Evolutionary conservation across 1,284 basidiomycete species (phyloP).

Genomic region (Irpex sp.): DNA sequence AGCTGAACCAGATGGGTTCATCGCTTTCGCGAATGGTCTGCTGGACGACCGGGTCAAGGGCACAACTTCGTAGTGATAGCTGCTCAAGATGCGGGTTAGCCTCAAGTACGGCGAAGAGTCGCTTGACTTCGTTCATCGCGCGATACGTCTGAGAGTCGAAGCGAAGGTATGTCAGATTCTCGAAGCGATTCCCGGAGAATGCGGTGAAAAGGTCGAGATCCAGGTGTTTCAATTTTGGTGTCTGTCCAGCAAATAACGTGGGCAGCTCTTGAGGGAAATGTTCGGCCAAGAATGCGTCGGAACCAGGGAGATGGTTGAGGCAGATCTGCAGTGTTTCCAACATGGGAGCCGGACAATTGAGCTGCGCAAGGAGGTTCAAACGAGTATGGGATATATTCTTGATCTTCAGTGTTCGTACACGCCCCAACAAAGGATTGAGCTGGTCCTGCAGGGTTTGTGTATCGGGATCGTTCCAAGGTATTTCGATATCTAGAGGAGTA

Average conservation of each 20-base stretch:
- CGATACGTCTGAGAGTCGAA: background rate
- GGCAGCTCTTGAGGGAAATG: background rate
- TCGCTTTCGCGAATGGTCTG: background rate
- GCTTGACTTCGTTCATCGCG: background rate
- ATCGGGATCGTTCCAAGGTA: background rate
- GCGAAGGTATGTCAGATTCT: background rate
- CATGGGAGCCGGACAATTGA: background rate
- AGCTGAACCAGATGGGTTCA: background rate
- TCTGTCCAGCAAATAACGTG: background rate
- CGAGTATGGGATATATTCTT: background rate
- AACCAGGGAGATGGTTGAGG: too few relatives aligned
- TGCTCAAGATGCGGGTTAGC: constrained; percentile 2
- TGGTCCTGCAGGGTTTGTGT: background rate
- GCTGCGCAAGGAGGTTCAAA: background rate
- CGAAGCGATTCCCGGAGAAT: background rate
- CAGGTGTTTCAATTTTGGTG: background rate
- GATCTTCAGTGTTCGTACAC: background rate
- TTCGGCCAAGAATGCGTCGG: too few relatives aligned
- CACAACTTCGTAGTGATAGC: background rate
- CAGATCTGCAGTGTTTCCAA: background rate
- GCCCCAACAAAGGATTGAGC: background rate
- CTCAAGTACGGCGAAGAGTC: constrained; percentile 4
- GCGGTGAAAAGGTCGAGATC: background rate
- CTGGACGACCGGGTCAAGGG: background rate
- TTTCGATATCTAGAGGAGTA: background rate